Percentiles rank a stretch among this genome's conserved stretches.
phyloP scores from a whole-genome alignment of 352 stramenopile species.

The Thalassiosira mediterranea region DNA sequence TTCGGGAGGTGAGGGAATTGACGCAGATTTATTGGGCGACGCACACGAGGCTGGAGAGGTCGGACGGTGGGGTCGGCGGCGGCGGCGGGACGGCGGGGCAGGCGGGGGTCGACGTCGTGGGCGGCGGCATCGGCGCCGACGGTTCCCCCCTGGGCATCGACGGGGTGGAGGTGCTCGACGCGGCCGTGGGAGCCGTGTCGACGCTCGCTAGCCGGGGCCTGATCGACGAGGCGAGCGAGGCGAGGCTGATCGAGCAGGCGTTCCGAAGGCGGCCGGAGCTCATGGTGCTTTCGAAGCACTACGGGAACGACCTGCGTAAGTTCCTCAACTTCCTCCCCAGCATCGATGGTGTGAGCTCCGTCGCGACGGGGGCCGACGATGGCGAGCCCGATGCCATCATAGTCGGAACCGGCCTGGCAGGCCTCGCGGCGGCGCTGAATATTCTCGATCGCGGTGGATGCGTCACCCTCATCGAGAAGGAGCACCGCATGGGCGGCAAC shows the following conservation, averaged over 20 bases:
- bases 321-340: slow-evolving; percentile 64
- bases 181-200: slow-evolving; percentile 66
- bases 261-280: slow-evolving; percentile 68
- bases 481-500: slow-evolving; percentile 54
- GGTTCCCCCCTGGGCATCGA: too few species aligned
- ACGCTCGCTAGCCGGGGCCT: slow-evolving; percentile 51
- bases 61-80: slow-evolving; percentile 2
- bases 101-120: too few species aligned
- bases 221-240: slow-evolving; percentile 68
- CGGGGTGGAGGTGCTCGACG: slow-evolving; percentile 60
- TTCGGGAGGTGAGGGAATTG: slow-evolving; percentile 74
- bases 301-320: slow-evolving; percentile 59
- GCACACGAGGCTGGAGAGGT: slow-evolving; percentile 44
- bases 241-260: slow-evolving; percentile 65
- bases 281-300: slow-evolving; percentile 78
- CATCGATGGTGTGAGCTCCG: slow-evolving; percentile 39
- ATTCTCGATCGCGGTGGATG: slow-evolving; percentile 59
- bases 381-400: slow-evolving; percentile 76
- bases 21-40: slow-evolving; percentile 75
- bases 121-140: too few species aligned
- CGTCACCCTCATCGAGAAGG: slow-evolving; percentile 62
- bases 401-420: slow-evolving; percentile 75
- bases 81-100: not conserved
- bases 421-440: slow-evolving; percentile 72
- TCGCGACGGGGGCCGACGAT: slow-evolving; percentile 8